These are phyloP conservation scores for Chaetothyriales sp. DNA, from an alignment of 2,329 filamentous ascomycete species.

Conservation along the genomic window DNA sequence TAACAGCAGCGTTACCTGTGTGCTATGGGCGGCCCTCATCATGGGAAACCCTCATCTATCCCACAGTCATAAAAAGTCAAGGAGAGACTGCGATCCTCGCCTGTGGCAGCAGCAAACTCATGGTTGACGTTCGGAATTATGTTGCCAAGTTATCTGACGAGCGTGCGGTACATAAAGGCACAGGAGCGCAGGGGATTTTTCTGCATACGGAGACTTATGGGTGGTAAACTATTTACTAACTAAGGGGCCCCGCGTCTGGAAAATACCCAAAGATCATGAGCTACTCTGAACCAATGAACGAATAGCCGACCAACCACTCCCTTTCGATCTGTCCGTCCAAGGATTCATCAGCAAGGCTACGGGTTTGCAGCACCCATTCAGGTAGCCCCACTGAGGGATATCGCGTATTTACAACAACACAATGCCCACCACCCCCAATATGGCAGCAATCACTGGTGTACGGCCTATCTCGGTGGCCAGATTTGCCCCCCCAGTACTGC, in stretches of 20 bases:
- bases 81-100: conserved; percentile 52
- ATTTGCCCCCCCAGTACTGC: no score
- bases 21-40: neutral
- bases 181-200: conserved; percentile 51
- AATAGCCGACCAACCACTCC: no score
- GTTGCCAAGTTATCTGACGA: conserved; percentile 49
- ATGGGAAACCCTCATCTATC: neutral
- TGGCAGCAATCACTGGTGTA: no score
- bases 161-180: conserved; percentile 53
- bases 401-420: no score
- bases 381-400: no score
- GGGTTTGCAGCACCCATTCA: no score
- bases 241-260: neutral
- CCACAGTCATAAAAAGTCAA: conserved; percentile 39
- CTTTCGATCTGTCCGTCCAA: no score
- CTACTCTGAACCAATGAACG: no score
- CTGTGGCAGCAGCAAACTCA: conserved; percentile 45
- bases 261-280: no score
- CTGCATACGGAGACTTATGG: conserved; percentile 47
- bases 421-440: no score
- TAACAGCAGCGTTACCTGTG: neutral
- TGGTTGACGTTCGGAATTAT: conserved; percentile 40
- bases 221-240: conserved; percentile 22
- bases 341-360: no score
- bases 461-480: no score